Evolutionary conservation across 768 basidiomycete species (phyloP), one percentile per base, ranked within the genome.

Genomic region (Paxillus ammoniavirescens): DNA sequence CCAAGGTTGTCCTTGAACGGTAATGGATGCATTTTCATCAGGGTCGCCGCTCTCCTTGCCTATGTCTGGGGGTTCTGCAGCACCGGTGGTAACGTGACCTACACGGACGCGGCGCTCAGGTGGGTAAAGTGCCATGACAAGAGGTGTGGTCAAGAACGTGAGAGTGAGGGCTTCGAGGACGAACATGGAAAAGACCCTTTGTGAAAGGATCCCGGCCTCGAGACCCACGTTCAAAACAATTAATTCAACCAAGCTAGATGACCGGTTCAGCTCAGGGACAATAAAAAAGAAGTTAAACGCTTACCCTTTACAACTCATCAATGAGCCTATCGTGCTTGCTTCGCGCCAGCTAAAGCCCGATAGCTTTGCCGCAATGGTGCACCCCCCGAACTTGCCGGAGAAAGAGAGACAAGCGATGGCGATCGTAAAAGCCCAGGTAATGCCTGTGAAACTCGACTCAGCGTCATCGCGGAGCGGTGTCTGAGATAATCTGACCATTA

Each of bases 171-270:
- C 88, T 64, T 90, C 88, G 17, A 98, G 75, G 38, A 98, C 93
- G 62, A 98, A 95, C 93, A 97, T 98, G 0, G 92, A 90, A 72
- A 98, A 95, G 7, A 97, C 89, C 23, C 79, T 80, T 53, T 63
- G 77, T 1, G 84, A 79, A 21, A 98, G 75, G 47, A 96, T 93
- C 0, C 83, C 82, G 3, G 91, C 93, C 2, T 79, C 75, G 2
- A 96, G 75, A 3, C 96, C 95, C 57, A 98, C 91, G 62, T 98
- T 99, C 57, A 98, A 84, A 4, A 98, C 95, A 61, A 98, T 97
- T 15, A 98, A 77, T 65, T 97, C 95, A 9, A 98, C 89, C 5
- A 97, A 77, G 21, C 89, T 91, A 49, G 35, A 15, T 47, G n/a
- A 42, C 38, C 6, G 12, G 15, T 28, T 62, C 14, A 64, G 53